phyloP scores from a whole-genome alignment of 768 basidiomycete genomes.

The Pilatotrama ljubarskyi region DNA sequence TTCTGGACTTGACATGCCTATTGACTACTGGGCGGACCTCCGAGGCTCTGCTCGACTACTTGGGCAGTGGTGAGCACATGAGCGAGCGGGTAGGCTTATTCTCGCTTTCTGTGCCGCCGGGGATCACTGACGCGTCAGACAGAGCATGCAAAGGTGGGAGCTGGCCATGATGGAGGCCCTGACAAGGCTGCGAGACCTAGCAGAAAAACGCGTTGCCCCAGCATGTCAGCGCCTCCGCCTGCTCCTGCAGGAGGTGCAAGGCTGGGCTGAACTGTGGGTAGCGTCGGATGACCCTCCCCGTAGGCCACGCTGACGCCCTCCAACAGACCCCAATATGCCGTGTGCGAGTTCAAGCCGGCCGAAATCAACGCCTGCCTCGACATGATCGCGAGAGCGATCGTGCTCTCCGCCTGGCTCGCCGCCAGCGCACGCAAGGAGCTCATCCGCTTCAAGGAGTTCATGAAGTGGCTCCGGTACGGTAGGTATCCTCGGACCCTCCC shows the following conservation, averaged over 20 bases:
- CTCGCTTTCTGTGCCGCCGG: background rate
- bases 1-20: slow-evolving; percentile 70
- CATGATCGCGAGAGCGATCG: slow-evolving; percentile 55
- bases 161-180: slow-evolving; percentile 68
- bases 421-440: slow-evolving; percentile 66
- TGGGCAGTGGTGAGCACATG: slow-evolving; percentile 77
- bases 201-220: slow-evolving; percentile 68
- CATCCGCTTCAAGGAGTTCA: slow-evolving; percentile 74
- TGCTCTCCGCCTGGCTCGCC: slow-evolving; percentile 69
- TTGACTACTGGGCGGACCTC: slow-evolving; percentile 72
- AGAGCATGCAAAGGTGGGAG: slow-evolving; percentile 88
- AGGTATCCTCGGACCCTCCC: too few relatives aligned
- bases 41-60: slow-evolving; percentile 69
- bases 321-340: slow-evolving; percentile 54
- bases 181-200: slow-evolving; percentile 69
- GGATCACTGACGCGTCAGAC: background rate
- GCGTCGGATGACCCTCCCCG: slow-evolving; percentile 13
- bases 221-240: slow-evolving; percentile 78
- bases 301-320: slow-evolving; percentile 12
- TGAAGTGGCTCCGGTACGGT: slow-evolving; percentile 78
- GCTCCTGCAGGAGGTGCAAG: slow-evolving; percentile 73
- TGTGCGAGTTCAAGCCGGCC: slow-evolving; percentile 54
- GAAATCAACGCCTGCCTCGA: slow-evolving; percentile 56
- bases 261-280: slow-evolving; percentile 74
- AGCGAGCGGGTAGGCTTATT: slow-evolving; percentile 66